These are phyloP conservation scores for Beverwykella pulmonaria DNA, from an alignment of 495 filamentous ascomycete species.

Conservation along the genomic window DNA sequence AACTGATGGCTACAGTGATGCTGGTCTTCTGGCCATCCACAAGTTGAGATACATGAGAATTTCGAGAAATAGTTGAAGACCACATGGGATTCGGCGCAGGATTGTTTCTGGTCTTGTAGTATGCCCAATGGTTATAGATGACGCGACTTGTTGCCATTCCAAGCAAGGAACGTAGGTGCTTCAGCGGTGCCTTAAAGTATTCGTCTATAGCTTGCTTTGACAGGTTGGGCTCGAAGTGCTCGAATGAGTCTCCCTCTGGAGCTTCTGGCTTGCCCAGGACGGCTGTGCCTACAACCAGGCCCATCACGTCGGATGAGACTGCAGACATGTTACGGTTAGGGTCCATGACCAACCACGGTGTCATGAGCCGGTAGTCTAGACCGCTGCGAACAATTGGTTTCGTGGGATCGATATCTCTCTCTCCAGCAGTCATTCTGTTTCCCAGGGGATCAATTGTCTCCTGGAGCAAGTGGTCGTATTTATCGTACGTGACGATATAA, in stretches of 20 bases:
- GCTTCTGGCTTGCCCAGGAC: conserved; percentile 38
- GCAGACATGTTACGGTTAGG: background rate
- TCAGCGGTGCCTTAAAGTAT: too few species aligned
- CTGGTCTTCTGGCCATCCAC: too few species aligned
- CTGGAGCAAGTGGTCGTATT: background rate
- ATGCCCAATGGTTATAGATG: too few species aligned
- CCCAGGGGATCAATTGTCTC: background rate
- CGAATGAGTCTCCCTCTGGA: conserved; percentile 35
- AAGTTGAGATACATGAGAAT: too few species aligned
- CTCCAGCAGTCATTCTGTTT: background rate
- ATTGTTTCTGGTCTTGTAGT: too few species aligned
- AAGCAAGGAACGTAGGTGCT: too few species aligned
- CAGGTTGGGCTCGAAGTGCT: conserved; percentile 7
- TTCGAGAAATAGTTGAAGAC: too few species aligned
- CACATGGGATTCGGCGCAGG: too few species aligned
- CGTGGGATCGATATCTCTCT: background rate
- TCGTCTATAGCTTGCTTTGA: background rate
- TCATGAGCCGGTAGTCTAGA: conserved; percentile 7
- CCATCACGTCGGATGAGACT: conserved; percentile 30
- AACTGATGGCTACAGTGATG: too few species aligned
- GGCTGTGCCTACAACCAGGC: conserved; percentile 32
- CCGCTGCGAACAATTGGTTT: background rate
- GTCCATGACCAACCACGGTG: background rate
- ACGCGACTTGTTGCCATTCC: too few species aligned
- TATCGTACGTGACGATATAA: background rate